A percentile compares a stretch with the other conserved stretches of the same genome.
Evolutionary conservation across 1,284 basidiomycete genomes (phyloP).

Genomic region (Microbotryomycetes sp.): DNA sequence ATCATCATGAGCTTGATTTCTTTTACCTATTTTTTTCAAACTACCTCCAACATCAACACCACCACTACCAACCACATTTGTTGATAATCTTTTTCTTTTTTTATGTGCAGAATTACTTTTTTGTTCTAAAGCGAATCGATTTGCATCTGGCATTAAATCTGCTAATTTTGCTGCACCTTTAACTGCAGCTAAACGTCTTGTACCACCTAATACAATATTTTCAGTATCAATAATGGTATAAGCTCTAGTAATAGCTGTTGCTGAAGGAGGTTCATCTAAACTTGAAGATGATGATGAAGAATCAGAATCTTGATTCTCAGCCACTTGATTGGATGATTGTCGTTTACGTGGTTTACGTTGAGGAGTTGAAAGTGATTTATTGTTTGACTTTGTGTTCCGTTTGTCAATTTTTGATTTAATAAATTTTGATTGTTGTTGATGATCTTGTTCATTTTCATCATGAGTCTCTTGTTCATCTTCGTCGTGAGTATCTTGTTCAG

Average conservation of each 20-base stretch:
- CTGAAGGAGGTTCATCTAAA: slow-evolving; percentile 4
- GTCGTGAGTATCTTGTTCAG: neutral
- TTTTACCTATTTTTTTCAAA: slow-evolving; percentile 11
- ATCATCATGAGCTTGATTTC: slow-evolving; percentile 19
- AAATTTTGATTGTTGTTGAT: too few relatives aligned
- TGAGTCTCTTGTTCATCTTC: neutral
- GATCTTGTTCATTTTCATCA: too few relatives aligned
- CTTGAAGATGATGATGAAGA: slow-evolving; percentile 8
- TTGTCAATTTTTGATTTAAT: too few relatives aligned
- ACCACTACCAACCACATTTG: neutral
- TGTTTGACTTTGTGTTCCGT: neutral
- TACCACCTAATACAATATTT: slow-evolving; percentile 25
- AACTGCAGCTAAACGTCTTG: slow-evolving; percentile 53
- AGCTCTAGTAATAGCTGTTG: slow-evolving; percentile 13
- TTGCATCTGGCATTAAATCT: slow-evolving; percentile 66
- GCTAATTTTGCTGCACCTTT: slow-evolving; percentile 58
- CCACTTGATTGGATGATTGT: too few relatives aligned
- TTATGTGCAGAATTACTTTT: slow-evolving; percentile 38
- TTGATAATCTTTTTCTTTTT: slow-evolving; percentile 22
- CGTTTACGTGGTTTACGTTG: neutral
- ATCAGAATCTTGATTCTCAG: neutral
- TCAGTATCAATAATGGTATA: slow-evolving; percentile 12
- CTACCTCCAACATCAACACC: too few relatives aligned
- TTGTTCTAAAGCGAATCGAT: slow-evolving; percentile 60
- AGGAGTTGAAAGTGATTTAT: neutral